Base-by-base conservation (phyloP, 2,329 filamentous ascomycete genomes). In the Aureobasidium sp. region DNA sequence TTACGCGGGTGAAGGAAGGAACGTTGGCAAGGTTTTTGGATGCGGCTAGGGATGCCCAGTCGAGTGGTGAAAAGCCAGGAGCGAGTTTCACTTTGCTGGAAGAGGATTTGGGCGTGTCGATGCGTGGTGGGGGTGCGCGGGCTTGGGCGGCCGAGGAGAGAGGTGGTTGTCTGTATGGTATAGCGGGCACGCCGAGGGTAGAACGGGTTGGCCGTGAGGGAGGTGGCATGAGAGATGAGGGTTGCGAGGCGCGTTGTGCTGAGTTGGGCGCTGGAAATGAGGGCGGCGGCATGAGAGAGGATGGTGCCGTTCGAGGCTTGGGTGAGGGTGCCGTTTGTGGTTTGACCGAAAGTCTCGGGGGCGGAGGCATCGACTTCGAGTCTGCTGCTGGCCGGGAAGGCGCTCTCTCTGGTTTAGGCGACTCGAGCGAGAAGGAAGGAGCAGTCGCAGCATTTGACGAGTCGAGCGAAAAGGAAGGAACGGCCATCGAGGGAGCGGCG, bases 51-150 rank as follows among this genome's bases (percentile, higher is more conserved):
- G 88, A 85, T 13, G 94, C 94, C 94, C 94, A 99, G 81, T 99
- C 94, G 13, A 99, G 85, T 0, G 94, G 93, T 2, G 91, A 96
- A 78, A 93, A 92, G 36, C 94, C 93, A 0, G 94, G 94, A n/a
- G 86, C 83, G 5, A 99, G 84, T 9, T 88, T 80, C 5, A 97
- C 89, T 70, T 93, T 89, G 73, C 82, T 76, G 47, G 27, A 32
- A 62, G 74, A 77, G 44, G 70, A 69, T 60, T 75, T 81, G 34
- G 74, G 73, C 11, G 75, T 76, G 34, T 68, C 67, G 55, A 71
- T 68, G 36, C 69, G 71, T 1, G 73, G 67, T 53, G 72, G 68
- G 41, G 72, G 70, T 30, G 54, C 36, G 37, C 61, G 58, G 14
- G 55, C 37, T 58, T 47, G 49, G 9, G 55, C 39, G 49, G 73